Evolutionary conservation across 495 filamentous ascomycete species (phyloP), one percentile per base, ranked within the genome.

Genomic region (Lasiosphaeriaceae sp.): DNA sequence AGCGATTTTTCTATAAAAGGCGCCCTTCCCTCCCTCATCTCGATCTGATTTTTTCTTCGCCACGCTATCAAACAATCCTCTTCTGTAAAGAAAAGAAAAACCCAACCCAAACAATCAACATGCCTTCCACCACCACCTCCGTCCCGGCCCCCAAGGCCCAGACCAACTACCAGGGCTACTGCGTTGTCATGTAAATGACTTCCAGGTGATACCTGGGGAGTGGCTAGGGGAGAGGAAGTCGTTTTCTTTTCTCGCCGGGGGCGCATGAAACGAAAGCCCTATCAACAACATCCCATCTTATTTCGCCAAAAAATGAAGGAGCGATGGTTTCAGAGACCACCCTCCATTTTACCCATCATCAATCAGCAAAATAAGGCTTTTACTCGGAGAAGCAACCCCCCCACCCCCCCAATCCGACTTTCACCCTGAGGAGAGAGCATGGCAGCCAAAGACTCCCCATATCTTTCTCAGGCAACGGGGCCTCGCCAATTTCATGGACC

Each of bases 131-230:
- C 62, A 56, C 61, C 48, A 53, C 67, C 56, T 54, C 62, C 53
- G 57, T 54, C 58, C 60, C 65, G 57, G 58, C 59, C 47, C 69
- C 67, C 56, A 55, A 69, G 66, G 64, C 66, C 57, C 50, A 62
- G 58, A 66, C 60, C 57, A 57, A 62, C 65, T 59, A 66, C 62
- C 57, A 57, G 62, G 58, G 54, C 63, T 70, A 68, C 67, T 72
- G 69, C 65, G 67, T 70, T 59, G 66, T 72, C 62, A 70, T 72
- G 69, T 72, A 72, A 70, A 66, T 68, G 61, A 56, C 60, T 35
- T 39, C 64, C 57, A 52, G 62, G 29, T 34, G 5, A 17, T 21
- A 0, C 7, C 17, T 14, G 20, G 41, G 8, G 39, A 17, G 39
- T 43, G 23, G 26, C 21, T 6, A 7, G 50, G 43, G 44, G 35